phyloP scores from a whole-genome alignment of 2,329 filamentous ascomycete genomes.

The Arthrobotrys sinensis region DNA sequence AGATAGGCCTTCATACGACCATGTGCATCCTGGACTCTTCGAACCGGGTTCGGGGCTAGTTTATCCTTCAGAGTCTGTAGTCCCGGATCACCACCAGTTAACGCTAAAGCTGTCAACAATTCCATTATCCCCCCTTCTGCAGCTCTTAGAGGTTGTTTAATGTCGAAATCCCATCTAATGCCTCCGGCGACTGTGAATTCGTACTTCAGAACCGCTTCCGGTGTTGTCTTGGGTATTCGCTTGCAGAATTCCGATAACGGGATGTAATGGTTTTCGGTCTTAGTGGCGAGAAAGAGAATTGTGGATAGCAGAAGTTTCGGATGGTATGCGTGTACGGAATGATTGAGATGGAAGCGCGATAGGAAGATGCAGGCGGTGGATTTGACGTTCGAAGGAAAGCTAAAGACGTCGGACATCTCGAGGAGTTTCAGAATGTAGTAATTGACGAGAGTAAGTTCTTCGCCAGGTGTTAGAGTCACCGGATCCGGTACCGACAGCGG shows the following conservation, averaged over 20 bases:
- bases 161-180: slow-evolving; percentile 92
- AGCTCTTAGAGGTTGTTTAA: slow-evolving; percentile 89
- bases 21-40: slow-evolving; percentile 76
- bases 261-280: slow-evolving; percentile 88
- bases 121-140: slow-evolving; percentile 90
- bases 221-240: slow-evolving; percentile 73
- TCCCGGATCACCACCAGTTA: slow-evolving; percentile 64
- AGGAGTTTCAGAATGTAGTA: slow-evolving; percentile 75
- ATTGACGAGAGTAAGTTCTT: slow-evolving; percentile 85
- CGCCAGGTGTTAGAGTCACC: slow-evolving; percentile 85
- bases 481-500: slow-evolving; percentile 67
- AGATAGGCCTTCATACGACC: slow-evolving; percentile 80
- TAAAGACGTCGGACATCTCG: slow-evolving; percentile 52
- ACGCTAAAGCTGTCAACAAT: slow-evolving; percentile 68
- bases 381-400: slow-evolving; percentile 67
- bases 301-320: slow-evolving; percentile 90
- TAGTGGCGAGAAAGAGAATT: slow-evolving; percentile 91
- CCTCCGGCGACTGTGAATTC: slow-evolving; percentile 95
- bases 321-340: slow-evolving; percentile 96
- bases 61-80: slow-evolving; percentile 49
- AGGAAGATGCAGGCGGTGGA: slow-evolving; percentile 89
- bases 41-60: slow-evolving; percentile 67
- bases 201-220: slow-evolving; percentile 87
- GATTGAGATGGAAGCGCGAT: slow-evolving; percentile 93
- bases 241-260: slow-evolving; percentile 78